Base-by-base conservation (phyloP, 78 protist genomes). In the Dictyostelium purpureum region DNA sequence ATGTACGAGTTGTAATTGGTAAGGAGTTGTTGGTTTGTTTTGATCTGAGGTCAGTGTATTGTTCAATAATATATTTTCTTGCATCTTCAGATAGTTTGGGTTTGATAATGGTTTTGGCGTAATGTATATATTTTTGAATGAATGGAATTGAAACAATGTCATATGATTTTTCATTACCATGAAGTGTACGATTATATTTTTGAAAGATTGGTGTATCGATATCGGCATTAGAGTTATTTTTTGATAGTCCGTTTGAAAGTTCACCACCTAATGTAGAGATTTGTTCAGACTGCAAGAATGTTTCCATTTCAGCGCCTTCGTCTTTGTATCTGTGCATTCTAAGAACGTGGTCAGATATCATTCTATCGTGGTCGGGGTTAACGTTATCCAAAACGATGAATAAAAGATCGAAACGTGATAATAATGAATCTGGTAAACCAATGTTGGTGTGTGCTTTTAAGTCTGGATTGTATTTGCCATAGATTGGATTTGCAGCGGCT, bases 401-500 rank as follows among this genome's bases (percentile, higher is more conserved):
- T 74, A 99, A 90, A 14, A 99, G 90, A 79, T 99, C 99, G 79
- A 99, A 99, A 77, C 99, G 99, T 0, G 99, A 99, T 73, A 99
- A 94, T 12, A 99, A 95, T 28, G 99, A 99, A 67, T 99, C 99
- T 4, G 99, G 99, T 19, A 99, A 89, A 0, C 97, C 99, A 51
- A 99, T 97, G 89, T 98, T 98, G 0, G 95, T 96, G 28, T 65
- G 85, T 11, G 97, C 94, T 10, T 85, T 51, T 52, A 40, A 77
- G 18, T 87, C 10, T 24, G 80, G 45, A 70, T 95, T 69, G 88
- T 98, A 98, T 78, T 85, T 87, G 7, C 99, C 99, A 89, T 96
- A 99, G 37, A 98, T 83, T 24, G 99, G 99, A 94, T 99, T 99
- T 37, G 99, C 99, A 0, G 99, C 99, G 0, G 99, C 99, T 4